A percentile compares a stretch with the other conserved stretches of the same genome.
These are phyloP conservation scores for Colletotrichum siamense DNA, from an alignment of 2,329 filamentous ascomycete species.

Conservation along the genomic window DNA sequence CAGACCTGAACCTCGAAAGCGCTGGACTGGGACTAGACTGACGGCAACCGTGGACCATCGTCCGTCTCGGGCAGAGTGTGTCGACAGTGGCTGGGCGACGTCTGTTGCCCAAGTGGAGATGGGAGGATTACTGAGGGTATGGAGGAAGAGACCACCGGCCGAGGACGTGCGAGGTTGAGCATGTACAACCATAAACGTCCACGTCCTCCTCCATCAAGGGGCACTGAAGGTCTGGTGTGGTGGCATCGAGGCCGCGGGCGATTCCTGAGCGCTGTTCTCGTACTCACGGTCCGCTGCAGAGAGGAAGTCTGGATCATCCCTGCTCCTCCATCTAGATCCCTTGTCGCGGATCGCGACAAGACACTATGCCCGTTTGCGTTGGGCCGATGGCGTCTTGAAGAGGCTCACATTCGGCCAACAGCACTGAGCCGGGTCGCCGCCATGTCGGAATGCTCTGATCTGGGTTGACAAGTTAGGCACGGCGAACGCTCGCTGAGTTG, in stretches of 20 bases:
- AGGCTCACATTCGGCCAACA: not conserved
- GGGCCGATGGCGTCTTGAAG: not conserved
- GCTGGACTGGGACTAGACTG: constrained; percentile 11
- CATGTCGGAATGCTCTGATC: not conserved
- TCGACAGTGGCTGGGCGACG: constrained; percentile 13
- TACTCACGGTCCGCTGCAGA: not conserved
- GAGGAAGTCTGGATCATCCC: not conserved
- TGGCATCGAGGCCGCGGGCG: not conserved
- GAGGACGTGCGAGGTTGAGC: constrained; percentile 11
- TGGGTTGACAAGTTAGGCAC: not conserved
- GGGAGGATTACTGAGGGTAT: not conserved
- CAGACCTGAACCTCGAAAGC: not conserved
- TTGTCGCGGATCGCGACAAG: constrained; percentile 10
- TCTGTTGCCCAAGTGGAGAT: constrained; percentile 12
- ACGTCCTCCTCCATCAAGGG: not conserved
- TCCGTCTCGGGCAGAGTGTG: constrained; percentile 13
- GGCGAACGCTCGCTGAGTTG: not conserved
- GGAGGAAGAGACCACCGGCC: not conserved
- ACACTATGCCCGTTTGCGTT: constrained; percentile 15
- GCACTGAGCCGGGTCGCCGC: not conserved
- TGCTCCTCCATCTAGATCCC: not conserved
- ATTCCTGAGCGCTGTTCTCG: constrained; percentile 4
- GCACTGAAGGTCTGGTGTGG: not conserved
- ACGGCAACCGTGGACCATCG: not conserved
- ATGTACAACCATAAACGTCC: not conserved